These are phyloP conservation scores for Penicillium sp. DNA, from an alignment of 2,329 filamentous ascomycete genomes.

Conservation along the genomic window DNA sequence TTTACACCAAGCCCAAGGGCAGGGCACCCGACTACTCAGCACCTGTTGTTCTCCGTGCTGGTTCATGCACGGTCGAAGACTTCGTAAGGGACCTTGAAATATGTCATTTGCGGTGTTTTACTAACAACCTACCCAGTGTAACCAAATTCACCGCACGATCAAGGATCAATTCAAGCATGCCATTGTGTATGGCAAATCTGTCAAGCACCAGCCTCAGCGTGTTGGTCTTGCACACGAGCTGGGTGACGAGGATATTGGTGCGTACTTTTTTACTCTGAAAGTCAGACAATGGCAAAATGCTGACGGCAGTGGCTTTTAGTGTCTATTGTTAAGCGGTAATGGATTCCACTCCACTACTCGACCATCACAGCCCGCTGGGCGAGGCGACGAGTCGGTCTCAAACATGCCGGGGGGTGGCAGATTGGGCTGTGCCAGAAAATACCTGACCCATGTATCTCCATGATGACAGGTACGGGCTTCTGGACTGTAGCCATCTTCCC, in stretches of 20 bases:
- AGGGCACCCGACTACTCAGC: constrained; percentile 87
- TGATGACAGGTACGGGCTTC: constrained; percentile 29
- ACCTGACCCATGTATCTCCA: constrained; percentile 10
- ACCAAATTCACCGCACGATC: constrained; percentile 94
- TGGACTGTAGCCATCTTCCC: constrained; percentile 25
- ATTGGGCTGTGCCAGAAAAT: constrained; percentile 18
- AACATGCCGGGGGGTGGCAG: constrained; percentile 25
- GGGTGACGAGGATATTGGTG: constrained; percentile 95
- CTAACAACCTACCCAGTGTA: constrained; percentile 66
- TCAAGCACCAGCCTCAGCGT: constrained; percentile 97
- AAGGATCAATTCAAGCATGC: constrained; percentile 93
- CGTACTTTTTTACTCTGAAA: constrained; percentile 37
- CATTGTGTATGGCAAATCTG: constrained; percentile 94
- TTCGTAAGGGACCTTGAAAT: constrained; percentile 68
- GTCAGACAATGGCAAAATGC: constrained; percentile 8
- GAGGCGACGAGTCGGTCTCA: constrained; percentile 25
- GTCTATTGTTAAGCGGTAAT: constrained; percentile 70
- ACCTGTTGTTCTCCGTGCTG: constrained; percentile 83
- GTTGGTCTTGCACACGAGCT: constrained; percentile 90
- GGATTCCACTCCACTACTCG: constrained; percentile 16
- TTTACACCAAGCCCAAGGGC: constrained; percentile 98
- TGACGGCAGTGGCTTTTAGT: constrained; percentile 45
- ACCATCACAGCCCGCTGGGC: constrained; percentile 28
- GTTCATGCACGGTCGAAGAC: constrained; percentile 87
- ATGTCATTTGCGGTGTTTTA: neutral